Conservation (phyloP, 306 rosid genomes). For the Inga oerstediana region DNA sequence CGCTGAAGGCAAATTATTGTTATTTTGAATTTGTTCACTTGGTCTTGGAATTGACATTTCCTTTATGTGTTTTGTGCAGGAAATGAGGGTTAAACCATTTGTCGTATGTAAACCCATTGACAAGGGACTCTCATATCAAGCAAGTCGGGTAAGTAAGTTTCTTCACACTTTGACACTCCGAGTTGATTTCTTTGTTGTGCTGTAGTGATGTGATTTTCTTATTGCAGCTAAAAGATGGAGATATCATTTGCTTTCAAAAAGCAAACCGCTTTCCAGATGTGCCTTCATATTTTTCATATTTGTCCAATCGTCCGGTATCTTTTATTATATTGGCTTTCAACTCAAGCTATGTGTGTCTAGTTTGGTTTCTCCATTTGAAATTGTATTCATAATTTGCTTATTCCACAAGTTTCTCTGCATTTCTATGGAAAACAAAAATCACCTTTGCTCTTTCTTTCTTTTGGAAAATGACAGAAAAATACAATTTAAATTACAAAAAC, state of each 20-base stretch:
- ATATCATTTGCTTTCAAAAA: conserved; percentile 89
- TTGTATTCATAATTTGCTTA: background rate
- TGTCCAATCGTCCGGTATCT: conserved; percentile 87
- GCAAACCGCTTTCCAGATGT: conserved; percentile 80
- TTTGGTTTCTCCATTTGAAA: conserved; percentile 29
- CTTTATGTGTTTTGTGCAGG: conserved; percentile 50
- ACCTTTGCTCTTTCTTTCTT: background rate
- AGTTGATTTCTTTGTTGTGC: conserved; percentile 2
- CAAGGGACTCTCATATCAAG: conserved; percentile 74
- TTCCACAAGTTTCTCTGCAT: background rate
- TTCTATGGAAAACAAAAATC: background rate
- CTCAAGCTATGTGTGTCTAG: background rate
- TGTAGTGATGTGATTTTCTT: conserved; percentile 14
- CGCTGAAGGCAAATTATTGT: no score
- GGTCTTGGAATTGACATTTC: conserved; percentile 22
- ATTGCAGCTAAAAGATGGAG: conserved; percentile 89
- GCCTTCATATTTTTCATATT: conserved; percentile 85
- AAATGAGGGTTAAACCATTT: conserved; percentile 86
- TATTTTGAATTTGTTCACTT: background rate
- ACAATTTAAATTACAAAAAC: no score
- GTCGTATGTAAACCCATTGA: conserved; percentile 93
- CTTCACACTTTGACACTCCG: background rate
- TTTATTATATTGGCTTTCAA: background rate
- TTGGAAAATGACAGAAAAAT: no score
- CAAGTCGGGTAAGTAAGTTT: conserved; percentile 64